phyloP scores from a whole-genome alignment of 352 stramenopile species.

The Phytopythium litorale region DNA sequence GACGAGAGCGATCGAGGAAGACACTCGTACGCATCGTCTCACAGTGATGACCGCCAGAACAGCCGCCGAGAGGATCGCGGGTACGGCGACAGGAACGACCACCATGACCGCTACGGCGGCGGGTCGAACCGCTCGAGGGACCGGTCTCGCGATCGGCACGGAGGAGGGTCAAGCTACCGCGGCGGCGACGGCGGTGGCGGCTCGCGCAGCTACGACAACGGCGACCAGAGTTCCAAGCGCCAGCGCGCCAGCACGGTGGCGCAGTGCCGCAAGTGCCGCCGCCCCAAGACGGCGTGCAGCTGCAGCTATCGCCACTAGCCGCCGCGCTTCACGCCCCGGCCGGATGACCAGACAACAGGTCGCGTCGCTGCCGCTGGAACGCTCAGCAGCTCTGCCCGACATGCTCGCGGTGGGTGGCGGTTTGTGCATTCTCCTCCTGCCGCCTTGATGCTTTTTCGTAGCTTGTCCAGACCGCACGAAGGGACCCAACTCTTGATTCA shows the following conservation, averaged over 20 bases:
- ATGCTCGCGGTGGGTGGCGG: no score
- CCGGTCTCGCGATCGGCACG: constrained; percentile 20
- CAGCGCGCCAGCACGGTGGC: constrained; percentile 22
- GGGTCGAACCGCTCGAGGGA: constrained; percentile 14
- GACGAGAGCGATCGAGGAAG: constrained; percentile 21
- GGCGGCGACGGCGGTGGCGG: constrained; percentile 19
- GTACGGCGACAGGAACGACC: constrained; percentile 10
- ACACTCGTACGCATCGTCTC: constrained; percentile 11
- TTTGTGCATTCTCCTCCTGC: background rate
- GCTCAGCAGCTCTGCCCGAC: background rate
- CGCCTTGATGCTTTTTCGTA: background rate
- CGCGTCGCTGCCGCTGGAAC: background rate
- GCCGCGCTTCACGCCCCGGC: background rate
- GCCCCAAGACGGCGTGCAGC: constrained; percentile 42
- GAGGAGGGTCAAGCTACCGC: constrained; percentile 20
- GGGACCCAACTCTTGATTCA: background rate
- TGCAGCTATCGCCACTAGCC: constrained; percentile 45
- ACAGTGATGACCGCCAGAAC: constrained; percentile 14
- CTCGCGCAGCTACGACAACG: constrained; percentile 8
- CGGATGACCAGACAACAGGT: no score
- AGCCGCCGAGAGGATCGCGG: constrained; percentile 11
- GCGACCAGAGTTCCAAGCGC: constrained; percentile 34
- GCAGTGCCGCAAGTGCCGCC: constrained; percentile 50
- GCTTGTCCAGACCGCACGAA: background rate
- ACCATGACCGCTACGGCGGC: constrained; percentile 21